phyloP scores from a whole-genome alignment of 1,139 yeast genomes.

The Diutina catenulata region DNA sequence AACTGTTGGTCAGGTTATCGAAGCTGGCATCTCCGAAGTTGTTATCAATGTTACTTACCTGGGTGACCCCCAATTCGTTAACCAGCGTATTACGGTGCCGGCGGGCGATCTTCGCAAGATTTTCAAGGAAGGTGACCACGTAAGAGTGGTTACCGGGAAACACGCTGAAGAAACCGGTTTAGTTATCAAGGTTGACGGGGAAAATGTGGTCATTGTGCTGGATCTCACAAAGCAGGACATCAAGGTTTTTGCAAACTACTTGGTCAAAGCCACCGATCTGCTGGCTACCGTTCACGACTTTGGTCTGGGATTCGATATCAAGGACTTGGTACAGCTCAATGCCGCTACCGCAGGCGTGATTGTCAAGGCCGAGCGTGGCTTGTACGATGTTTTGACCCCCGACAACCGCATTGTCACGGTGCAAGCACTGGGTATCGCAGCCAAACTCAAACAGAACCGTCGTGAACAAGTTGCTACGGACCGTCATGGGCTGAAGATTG shows the following conservation, averaged over 20 bases:
- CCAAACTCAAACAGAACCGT: constrained; percentile 51
- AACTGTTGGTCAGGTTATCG: constrained; percentile 66
- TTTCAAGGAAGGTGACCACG: constrained; percentile 89
- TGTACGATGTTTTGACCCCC: constrained; percentile 70
- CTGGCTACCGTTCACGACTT: constrained; percentile 33
- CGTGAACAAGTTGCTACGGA: constrained; percentile 83
- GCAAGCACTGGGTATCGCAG: constrained; percentile 69
- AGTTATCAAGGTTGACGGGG: constrained; percentile 72
- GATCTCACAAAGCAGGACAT: constrained; percentile 84
- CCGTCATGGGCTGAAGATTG: constrained; percentile 69
- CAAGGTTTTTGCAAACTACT: constrained; percentile 82
- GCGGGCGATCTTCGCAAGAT: constrained; percentile 72
- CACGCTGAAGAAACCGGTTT: constrained; percentile 91
- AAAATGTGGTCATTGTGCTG: constrained; percentile 79
- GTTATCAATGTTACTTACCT: constrained; percentile 45
- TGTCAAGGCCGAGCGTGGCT: constrained; percentile 78
- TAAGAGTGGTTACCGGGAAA: constrained; percentile 83
- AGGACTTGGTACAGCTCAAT: constrained; percentile 82
- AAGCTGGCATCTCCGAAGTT: constrained; percentile 54
- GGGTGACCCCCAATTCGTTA: constrained; percentile 36
- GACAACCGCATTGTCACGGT: constrained; percentile 69
- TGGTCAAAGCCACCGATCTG: constrained; percentile 71
- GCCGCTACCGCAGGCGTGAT: constrained; percentile 84
- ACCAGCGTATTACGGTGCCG: constrained; percentile 56
- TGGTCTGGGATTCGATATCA: constrained; percentile 70